Evolutionary conservation across 352 stramenopile genomes (phyloP).

Genomic region (Globisporangium uncinulatum): DNA sequence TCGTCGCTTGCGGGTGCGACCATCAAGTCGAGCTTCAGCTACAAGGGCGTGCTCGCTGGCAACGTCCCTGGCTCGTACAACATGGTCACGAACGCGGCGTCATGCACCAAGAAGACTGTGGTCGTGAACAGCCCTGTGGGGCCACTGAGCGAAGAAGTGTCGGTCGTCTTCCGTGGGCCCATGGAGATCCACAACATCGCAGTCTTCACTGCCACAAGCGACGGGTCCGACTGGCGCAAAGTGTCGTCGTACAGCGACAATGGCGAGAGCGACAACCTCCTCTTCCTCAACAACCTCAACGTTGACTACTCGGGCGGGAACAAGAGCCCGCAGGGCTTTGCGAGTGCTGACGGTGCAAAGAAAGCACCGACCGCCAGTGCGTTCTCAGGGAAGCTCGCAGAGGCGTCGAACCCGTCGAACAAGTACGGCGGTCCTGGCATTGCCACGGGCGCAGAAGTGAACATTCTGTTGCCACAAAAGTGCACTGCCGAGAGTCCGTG

Average conservation of each 20-base stretch:
- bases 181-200: slow-evolving; percentile 62
- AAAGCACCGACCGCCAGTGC: slow-evolving; percentile 26
- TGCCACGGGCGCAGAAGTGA: slow-evolving; percentile 60
- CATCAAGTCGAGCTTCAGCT: slow-evolving; percentile 47
- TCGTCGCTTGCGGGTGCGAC: slow-evolving; percentile 30
- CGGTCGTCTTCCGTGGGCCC: slow-evolving; percentile 49
- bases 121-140: slow-evolving; percentile 32
- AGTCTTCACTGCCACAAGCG: slow-evolving; percentile 26
- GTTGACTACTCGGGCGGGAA: slow-evolving; percentile 41
- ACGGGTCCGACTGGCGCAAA: slow-evolving; percentile 29
- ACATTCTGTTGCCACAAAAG: slow-evolving; percentile 68
- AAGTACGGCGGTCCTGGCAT: slow-evolving; percentile 42
- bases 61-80: slow-evolving; percentile 36
- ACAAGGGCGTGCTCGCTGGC: slow-evolving; percentile 30
- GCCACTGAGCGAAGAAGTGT: slow-evolving; percentile 46
- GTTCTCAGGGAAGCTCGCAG: slow-evolving; percentile 40
- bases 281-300: slow-evolving; percentile 65
- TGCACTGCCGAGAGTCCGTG: slow-evolving; percentile 37
- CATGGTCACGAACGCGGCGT: slow-evolving; percentile 29
- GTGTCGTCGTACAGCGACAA: slow-evolving; percentile 37
- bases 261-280: slow-evolving; percentile 34
- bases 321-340: slow-evolving; percentile 43
- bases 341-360: slow-evolving; percentile 23
- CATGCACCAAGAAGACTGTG: slow-evolving; percentile 28
- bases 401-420: slow-evolving; percentile 39